Conservation (phyloP, 2,329 filamentous ascomycete genomes). For the Ceratocystis eucalypticola region DNA sequence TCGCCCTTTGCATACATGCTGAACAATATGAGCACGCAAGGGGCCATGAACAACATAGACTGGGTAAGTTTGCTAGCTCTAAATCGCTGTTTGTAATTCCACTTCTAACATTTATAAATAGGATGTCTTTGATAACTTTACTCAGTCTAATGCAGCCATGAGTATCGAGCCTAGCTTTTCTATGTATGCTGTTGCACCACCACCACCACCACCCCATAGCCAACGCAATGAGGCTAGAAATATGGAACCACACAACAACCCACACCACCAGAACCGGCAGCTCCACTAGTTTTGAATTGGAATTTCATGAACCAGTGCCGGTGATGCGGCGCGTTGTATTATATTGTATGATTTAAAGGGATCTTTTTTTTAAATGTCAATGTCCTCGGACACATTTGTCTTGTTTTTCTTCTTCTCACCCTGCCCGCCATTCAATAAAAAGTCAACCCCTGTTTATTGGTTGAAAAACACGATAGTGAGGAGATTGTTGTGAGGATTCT, state of each 20-base stretch:
- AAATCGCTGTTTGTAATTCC: background rate
- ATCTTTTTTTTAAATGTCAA: background rate
- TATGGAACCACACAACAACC: conserved; percentile 1
- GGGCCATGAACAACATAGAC: conserved; percentile 30
- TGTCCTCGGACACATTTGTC: background rate
- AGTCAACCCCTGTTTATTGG: no score
- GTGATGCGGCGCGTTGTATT: background rate
- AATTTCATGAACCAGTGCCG: background rate
- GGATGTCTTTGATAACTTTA: conserved; percentile 44
- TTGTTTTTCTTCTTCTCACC: background rate
- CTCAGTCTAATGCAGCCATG: conserved; percentile 29
- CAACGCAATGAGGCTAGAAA: background rate
- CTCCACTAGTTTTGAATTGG: background rate
- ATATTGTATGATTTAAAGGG: background rate
- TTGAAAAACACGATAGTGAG: no score
- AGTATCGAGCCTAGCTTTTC: conserved; percentile 11
- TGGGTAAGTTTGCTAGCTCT: conserved; percentile 30
- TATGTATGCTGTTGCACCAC: background rate
- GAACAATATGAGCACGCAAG: conserved; percentile 30
- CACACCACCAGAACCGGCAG: background rate
- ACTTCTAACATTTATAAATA: conserved; percentile 22
- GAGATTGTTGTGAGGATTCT: no score
- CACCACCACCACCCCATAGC: no score
- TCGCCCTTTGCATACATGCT: conserved; percentile 32
- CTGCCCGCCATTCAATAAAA: no score